Percentiles rank a stretch among this genome's conserved stretches.
Evolutionary conservation across 2,329 filamentous ascomycete genomes (phyloP).

Genomic region (Neopestalotiopsis clavispora): DNA sequence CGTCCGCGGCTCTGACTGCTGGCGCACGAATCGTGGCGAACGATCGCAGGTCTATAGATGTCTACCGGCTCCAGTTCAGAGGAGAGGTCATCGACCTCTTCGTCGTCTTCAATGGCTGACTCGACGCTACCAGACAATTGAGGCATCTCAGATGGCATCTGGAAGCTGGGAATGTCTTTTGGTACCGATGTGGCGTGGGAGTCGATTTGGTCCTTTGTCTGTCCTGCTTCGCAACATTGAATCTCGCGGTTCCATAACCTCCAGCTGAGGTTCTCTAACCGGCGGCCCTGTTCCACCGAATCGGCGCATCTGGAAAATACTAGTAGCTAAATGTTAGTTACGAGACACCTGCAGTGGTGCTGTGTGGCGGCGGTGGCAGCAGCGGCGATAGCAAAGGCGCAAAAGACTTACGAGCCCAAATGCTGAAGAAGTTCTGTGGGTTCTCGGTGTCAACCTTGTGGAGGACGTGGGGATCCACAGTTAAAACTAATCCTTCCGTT

Average conservation of each 20-base stretch:
- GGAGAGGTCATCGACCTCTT: constrained; percentile 66
- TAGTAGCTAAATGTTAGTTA: constrained; percentile 39
- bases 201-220: constrained; percentile 49
- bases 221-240: constrained; percentile 77
- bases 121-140: constrained; percentile 80
- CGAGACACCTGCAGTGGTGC: not conserved
- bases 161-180: constrained; percentile 51
- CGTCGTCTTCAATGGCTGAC: constrained; percentile 69
- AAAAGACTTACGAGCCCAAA: constrained; percentile 84
- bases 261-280: constrained; percentile 96
- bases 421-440: constrained; percentile 90
- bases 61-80: constrained; percentile 60
- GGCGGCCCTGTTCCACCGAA: constrained; percentile 88
- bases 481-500: constrained; percentile 84
- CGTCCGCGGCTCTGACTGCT: constrained; percentile 73
- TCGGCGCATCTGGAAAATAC: constrained; percentile 95
- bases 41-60: constrained; percentile 69
- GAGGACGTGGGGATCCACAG: constrained; percentile 89
- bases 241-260: constrained; percentile 93
- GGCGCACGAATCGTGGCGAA: constrained; percentile 72
- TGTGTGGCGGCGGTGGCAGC: not conserved
- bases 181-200: constrained; percentile 49
- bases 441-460: constrained; percentile 94
- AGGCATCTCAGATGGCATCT: constrained; percentile 60
- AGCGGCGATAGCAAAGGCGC: not conserved